These are phyloP conservation scores for Aotearoamyces nothofagi DNA, from an alignment of 2,329 filamentous ascomycete genomes.

Conservation along the genomic window DNA sequence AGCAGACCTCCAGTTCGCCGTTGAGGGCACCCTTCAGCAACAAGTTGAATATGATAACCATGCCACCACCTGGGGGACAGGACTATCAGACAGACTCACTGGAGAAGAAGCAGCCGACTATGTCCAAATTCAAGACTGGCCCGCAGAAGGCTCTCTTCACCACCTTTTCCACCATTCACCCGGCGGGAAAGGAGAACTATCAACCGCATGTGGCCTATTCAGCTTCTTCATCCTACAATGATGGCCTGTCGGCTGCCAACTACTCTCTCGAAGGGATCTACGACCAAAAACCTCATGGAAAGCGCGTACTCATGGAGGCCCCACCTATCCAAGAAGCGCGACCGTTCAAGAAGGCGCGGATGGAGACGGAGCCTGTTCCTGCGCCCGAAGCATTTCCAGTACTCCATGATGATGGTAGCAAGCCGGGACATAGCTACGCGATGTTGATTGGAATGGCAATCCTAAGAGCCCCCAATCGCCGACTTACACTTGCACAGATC, in stretches of 20 bases:
- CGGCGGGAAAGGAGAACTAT: slow-evolving; percentile 38
- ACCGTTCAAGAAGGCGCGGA: slow-evolving; percentile 51
- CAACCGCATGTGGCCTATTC: slow-evolving; percentile 33
- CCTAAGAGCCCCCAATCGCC: slow-evolving; percentile 65
- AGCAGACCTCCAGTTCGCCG: slow-evolving; percentile 39
- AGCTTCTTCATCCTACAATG: slow-evolving; percentile 24
- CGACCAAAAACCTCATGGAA: slow-evolving; percentile 32
- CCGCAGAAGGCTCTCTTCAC: slow-evolving; percentile 36
- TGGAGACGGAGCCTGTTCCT: slow-evolving; percentile 29
- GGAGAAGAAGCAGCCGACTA: slow-evolving; percentile 45
- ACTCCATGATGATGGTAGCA: slow-evolving; percentile 73
- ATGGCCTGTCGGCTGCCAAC: slow-evolving; percentile 19
- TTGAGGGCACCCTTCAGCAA: slow-evolving; percentile 44
- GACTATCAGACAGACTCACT: slow-evolving; percentile 48
- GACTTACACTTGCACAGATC: slow-evolving; percentile 83
- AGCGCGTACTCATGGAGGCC: slow-evolving; percentile 56
- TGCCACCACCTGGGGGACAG: slow-evolving; percentile 46
- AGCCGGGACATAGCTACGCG: slow-evolving; percentile 87
- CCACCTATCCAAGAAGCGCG: slow-evolving; percentile 56
- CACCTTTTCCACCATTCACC: slow-evolving; percentile 20
- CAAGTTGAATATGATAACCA: slow-evolving; percentile 50
- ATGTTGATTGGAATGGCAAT: slow-evolving; percentile 96
- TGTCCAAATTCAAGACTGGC: slow-evolving; percentile 43
- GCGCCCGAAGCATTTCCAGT: slow-evolving; percentile 19
- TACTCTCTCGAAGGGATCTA: slow-evolving; percentile 36